A percentile compares a stretch with the other conserved stretches of the same genome.
Evolutionary conservation across 331 rosid genomes (phyloP).

Genomic region (Rhamnella rubrinervis): DNA sequence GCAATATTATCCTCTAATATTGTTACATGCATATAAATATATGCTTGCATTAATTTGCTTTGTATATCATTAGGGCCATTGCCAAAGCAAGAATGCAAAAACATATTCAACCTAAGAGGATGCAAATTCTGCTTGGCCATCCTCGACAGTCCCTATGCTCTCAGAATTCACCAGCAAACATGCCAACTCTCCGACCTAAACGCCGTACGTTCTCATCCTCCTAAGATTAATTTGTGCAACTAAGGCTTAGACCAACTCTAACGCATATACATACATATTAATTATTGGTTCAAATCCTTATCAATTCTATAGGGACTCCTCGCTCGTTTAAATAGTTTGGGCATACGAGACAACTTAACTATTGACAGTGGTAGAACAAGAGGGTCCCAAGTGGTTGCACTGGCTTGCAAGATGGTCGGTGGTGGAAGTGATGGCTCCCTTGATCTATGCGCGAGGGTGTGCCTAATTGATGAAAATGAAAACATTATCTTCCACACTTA

Average conservation of each 20-base stretch:
- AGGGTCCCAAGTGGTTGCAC: slow-evolving; percentile 70
- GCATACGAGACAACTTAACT: slow-evolving; percentile 61
- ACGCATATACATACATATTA: neutral
- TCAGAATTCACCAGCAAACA: slow-evolving; percentile 72
- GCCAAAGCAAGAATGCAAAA: slow-evolving; percentile 90
- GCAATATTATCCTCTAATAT: too few species aligned
- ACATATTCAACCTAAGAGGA: slow-evolving; percentile 63
- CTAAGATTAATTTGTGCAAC: neutral
- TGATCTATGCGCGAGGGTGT: slow-evolving; percentile 80
- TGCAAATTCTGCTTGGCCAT: slow-evolving; percentile 85
- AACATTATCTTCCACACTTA: slow-evolving; percentile 76
- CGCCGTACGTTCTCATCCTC: slow-evolving; percentile 26
- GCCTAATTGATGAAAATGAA: slow-evolving; percentile 75
- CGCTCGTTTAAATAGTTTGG: slow-evolving; percentile 68
- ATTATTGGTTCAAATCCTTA: neutral
- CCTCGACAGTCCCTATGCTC: slow-evolving; percentile 69
- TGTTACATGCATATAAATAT: neutral
- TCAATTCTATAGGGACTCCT: slow-evolving; percentile 46
- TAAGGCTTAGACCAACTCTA: neutral
- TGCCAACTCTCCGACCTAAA: slow-evolving; percentile 60
- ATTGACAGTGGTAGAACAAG: slow-evolving; percentile 44
- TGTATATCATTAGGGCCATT: slow-evolving; percentile 53
- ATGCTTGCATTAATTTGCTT: neutral
- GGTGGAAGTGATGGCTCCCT: slow-evolving; percentile 89
- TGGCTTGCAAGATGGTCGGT: slow-evolving; percentile 94